Conservation (phyloP, 2,329 filamentous ascomycete species). For the Calonectria pseudoreteaudii region DNA sequence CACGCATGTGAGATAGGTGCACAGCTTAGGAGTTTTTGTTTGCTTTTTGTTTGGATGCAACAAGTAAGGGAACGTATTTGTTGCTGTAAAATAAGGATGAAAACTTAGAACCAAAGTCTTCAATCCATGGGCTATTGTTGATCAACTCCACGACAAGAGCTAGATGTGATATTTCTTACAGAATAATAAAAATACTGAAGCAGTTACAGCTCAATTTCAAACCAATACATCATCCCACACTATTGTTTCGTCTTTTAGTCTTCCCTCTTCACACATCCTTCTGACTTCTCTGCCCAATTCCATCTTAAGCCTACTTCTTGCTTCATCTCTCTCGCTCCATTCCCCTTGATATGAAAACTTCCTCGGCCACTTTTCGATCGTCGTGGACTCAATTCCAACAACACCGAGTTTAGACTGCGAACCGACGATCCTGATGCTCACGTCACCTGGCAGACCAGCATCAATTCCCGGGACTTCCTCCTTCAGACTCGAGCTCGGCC, state of each 20-base stretch:
- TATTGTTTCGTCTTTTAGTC: neutral
- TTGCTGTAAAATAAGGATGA: no score
- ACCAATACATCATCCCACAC: no score
- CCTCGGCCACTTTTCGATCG: no score
- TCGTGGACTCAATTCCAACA: neutral
- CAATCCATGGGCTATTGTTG: neutral
- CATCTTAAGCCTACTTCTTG: no score
- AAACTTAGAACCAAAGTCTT: neutral
- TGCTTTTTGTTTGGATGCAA: neutral
- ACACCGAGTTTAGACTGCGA: conserved; percentile 29
- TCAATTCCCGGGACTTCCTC: conserved; percentile 30
- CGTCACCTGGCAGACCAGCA: conserved; percentile 26
- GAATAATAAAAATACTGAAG: no score
- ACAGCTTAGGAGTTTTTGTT: neutral
- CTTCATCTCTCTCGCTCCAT: no score
- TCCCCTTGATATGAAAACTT: no score
- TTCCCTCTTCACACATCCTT: no score
- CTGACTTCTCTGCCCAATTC: no score
- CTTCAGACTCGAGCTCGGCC: conserved; percentile 29
- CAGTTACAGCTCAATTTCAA: no score
- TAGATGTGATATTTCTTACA: neutral
- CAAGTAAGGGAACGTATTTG: neutral
- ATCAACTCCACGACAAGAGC: neutral
- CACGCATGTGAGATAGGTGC: neutral
- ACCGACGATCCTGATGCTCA: conserved; percentile 28